phyloP scores from a whole-genome alignment of 306 rosid genomes.

The Rubus idaeus region DNA sequence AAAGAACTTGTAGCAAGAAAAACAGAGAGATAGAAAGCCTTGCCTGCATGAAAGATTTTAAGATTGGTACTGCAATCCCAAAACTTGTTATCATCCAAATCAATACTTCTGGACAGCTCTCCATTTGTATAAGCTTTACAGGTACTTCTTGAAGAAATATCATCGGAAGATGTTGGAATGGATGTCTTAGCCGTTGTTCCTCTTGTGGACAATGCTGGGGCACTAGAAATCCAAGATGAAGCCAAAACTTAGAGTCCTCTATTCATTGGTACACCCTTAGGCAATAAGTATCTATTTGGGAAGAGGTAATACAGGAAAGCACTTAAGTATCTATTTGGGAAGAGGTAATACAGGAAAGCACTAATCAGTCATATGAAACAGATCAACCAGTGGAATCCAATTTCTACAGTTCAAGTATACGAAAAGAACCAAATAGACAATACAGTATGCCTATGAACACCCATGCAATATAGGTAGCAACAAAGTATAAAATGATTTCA shows the following conservation, averaged over 20 bases:
- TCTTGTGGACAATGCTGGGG: constrained; percentile 93
- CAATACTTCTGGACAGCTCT: constrained; percentile 69
- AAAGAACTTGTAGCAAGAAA: not conserved
- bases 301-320: not conserved
- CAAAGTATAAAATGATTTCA: constrained; percentile 9
- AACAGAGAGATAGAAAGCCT: constrained; percentile 26
- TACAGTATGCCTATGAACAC: constrained; percentile 3
- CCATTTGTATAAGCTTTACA: constrained; percentile 82
- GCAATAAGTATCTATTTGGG: not conserved
- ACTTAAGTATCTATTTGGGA: not conserved
- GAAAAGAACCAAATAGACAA: constrained; percentile 5
- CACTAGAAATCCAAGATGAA: constrained; percentile 52
- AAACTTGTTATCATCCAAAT: constrained; percentile 81
- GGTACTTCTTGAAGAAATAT: constrained; percentile 68
- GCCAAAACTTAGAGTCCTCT: constrained; percentile 22
- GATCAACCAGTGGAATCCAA: not conserved
- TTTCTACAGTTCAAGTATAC: not conserved
- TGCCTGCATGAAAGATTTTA: constrained; percentile 95
- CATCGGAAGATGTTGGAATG: constrained; percentile 56
- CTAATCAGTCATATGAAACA: not conserved
- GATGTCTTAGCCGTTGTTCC: constrained; percentile 68
- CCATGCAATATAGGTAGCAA: constrained; percentile 5
- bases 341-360: not conserved
- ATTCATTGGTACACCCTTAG: not conserved
- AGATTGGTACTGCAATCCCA: constrained; percentile 87